These are phyloP conservation scores for Myochromella boudieri DNA, from an alignment of 768 basidiomycete genomes.

Conservation along the genomic window DNA sequence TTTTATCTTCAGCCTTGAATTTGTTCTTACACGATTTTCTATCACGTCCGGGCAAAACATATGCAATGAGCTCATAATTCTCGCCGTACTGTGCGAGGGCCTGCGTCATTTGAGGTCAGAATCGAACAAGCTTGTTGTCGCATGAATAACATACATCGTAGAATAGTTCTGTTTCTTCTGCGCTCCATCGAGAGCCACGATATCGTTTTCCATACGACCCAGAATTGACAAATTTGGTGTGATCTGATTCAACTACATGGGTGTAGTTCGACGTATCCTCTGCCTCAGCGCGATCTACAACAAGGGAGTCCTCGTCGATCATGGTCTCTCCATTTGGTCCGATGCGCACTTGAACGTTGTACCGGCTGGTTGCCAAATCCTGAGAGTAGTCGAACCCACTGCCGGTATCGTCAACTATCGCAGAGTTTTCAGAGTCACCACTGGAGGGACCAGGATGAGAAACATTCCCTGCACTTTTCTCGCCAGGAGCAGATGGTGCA, in stretches of 20 bases:
- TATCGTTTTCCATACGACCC: slow-evolving; percentile 78
- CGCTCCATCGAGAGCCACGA: slow-evolving; percentile 84
- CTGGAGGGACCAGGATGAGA: slow-evolving; percentile 15
- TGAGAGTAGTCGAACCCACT: slow-evolving; percentile 73
- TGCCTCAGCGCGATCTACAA: slow-evolving; percentile 73
- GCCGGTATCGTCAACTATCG: slow-evolving; percentile 44
- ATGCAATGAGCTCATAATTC: slow-evolving; percentile 90
- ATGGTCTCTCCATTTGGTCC: slow-evolving; percentile 87
- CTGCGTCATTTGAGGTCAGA: slow-evolving; percentile 37
- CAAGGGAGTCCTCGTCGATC: slow-evolving; percentile 82
- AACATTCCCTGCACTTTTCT: slow-evolving; percentile 15
- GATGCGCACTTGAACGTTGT: slow-evolving; percentile 83
- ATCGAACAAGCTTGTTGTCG: neutral
- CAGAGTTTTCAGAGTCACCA: slow-evolving; percentile 9
- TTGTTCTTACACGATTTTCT: slow-evolving; percentile 91
- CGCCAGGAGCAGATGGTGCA: slow-evolving; percentile 21
- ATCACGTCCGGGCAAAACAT: slow-evolving; percentile 80
- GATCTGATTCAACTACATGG: slow-evolving; percentile 80
- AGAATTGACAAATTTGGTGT: slow-evolving; percentile 84
- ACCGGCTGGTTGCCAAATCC: slow-evolving; percentile 64
- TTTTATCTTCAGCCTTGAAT: slow-evolving; percentile 87
- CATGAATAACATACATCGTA: slow-evolving; percentile 59
- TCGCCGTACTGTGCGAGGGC: slow-evolving; percentile 89
- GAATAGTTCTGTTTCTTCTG: slow-evolving; percentile 88
- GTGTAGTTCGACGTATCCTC: slow-evolving; percentile 70